A percentile compares a stretch with the other conserved stretches of the same genome.
Conservation (phyloP, 345 rosid species). For the Eucalyptus globulus region DNA sequence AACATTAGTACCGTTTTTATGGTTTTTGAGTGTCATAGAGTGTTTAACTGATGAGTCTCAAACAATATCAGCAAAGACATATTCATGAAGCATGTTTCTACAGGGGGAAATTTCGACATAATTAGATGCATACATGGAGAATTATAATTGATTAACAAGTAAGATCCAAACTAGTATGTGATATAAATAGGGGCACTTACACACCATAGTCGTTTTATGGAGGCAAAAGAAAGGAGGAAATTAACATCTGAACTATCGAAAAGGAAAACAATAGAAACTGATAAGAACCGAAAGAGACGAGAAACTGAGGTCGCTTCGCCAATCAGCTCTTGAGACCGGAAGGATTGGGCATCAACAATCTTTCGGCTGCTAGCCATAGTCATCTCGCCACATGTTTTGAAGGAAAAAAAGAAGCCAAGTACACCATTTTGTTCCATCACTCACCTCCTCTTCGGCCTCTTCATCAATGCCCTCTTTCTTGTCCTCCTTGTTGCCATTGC, state of each 20-base stretch:
- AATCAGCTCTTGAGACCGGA: not conserved
- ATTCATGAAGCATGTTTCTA: not conserved
- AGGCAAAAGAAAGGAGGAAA: not conserved
- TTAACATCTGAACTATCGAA: not conserved
- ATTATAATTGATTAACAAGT: not conserved
- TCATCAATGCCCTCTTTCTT: not conserved
- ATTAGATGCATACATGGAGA: not conserved
- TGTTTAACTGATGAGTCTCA: not conserved
- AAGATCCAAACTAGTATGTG: not conserved
- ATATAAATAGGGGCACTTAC: not conserved
- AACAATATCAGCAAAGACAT: not conserved
- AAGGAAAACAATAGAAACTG: not conserved
- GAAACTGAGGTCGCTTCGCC: not conserved
- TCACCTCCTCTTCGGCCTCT: not conserved
- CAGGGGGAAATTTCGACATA: not conserved
- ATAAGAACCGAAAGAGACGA: not conserved
- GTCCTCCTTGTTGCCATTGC: not conserved
- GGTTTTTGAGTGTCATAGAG: not conserved
- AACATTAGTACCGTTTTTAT: not conserved
- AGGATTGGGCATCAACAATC: not conserved
- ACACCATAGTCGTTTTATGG: not conserved
- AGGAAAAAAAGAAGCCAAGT: not conserved
- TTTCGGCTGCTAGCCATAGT: not conserved
- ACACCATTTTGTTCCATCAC: not conserved
- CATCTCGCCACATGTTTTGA: not conserved